phyloP scores from a whole-genome alignment of 2,329 filamentous ascomycete genomes.

The Nemania bipapillata region DNA sequence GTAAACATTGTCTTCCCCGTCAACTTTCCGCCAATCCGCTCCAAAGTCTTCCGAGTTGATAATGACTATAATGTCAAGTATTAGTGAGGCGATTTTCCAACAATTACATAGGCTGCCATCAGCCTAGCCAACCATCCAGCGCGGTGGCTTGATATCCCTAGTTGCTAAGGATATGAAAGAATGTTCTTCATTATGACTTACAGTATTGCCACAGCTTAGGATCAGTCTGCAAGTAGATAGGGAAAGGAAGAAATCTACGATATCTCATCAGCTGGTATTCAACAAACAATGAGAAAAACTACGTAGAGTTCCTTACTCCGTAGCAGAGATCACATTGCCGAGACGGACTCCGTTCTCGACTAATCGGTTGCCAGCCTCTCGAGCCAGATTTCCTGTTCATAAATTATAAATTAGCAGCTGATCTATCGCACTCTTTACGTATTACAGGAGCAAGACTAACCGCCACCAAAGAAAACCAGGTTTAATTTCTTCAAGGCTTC shows the following conservation, averaged over 20 bases:
- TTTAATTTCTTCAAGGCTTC: conserved; percentile 51
- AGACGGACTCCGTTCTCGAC: conserved; percentile 52
- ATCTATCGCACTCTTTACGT: background rate
- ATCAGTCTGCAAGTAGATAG: conserved; percentile 51
- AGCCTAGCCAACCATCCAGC: too few relatives aligned
- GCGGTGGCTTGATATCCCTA: background rate
- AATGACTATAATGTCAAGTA: conserved; percentile 45
- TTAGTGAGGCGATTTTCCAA: background rate
- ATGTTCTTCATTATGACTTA: conserved; percentile 10
- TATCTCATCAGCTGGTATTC: conserved; percentile 28
- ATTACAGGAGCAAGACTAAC: conserved; percentile 44
- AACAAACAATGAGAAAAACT: background rate
- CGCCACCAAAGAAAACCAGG: conserved; percentile 54
- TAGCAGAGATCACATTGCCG: conserved; percentile 55
- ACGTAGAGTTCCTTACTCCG: conserved; percentile 51
- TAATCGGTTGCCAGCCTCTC: conserved; percentile 54
- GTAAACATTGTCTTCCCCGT: conserved; percentile 52
- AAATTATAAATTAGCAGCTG: background rate
- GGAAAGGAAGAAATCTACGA: conserved; percentile 52
- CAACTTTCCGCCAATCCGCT: conserved; percentile 54
- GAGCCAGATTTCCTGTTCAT: conserved; percentile 52
- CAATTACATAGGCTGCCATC: background rate
- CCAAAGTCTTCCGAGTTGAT: conserved; percentile 57
- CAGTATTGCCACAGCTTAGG: conserved; percentile 57
- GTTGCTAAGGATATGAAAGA: background rate